These are phyloP conservation scores for Ramalina peruviana DNA, from an alignment of 495 filamentous ascomycete species.

Conservation along the genomic window DNA sequence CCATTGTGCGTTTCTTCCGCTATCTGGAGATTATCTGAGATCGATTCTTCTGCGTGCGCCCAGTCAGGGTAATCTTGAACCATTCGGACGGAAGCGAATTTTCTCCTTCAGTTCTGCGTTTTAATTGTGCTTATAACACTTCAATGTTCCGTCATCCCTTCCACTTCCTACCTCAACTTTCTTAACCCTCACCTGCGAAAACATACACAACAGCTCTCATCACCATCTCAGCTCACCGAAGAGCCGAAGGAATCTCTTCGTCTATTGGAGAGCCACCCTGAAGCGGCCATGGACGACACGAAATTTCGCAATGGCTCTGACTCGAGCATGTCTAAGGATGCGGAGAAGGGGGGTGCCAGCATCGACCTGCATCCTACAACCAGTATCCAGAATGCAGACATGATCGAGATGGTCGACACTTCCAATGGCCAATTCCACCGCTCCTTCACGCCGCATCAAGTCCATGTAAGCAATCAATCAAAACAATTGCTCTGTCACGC, in stretches of 20 bases:
- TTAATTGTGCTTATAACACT: too few relatives aligned
- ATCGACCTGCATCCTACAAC: constrained; percentile 1
- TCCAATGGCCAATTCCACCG: constrained; percentile 16
- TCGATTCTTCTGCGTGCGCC: background rate
- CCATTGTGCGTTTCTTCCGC: background rate
- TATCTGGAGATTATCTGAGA: background rate
- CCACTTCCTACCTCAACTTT: too few relatives aligned
- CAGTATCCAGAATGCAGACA: constrained; percentile 3
- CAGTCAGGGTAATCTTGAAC: background rate
- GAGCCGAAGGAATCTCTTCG: too few relatives aligned
- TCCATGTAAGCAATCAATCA: constrained; percentile 14
- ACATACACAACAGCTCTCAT: too few relatives aligned
- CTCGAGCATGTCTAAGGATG: constrained; percentile 7
- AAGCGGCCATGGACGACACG: background rate
- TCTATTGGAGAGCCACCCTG: background rate
- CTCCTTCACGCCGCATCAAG: constrained; percentile 18
- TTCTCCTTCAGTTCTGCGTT: too few relatives aligned
- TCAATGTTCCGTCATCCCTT: too few relatives aligned
- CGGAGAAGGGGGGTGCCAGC: constrained; percentile 1
- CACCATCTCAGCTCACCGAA: too few relatives aligned
- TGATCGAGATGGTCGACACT: constrained; percentile 10
- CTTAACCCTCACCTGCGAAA: too few relatives aligned
- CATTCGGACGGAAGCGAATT: too few relatives aligned
- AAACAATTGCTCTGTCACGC: background rate
- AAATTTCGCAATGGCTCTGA: constrained; percentile 1